These are phyloP conservation scores for Boletus rubescentipes DNA, from an alignment of 768 basidiomycete species.

Conservation along the genomic window DNA sequence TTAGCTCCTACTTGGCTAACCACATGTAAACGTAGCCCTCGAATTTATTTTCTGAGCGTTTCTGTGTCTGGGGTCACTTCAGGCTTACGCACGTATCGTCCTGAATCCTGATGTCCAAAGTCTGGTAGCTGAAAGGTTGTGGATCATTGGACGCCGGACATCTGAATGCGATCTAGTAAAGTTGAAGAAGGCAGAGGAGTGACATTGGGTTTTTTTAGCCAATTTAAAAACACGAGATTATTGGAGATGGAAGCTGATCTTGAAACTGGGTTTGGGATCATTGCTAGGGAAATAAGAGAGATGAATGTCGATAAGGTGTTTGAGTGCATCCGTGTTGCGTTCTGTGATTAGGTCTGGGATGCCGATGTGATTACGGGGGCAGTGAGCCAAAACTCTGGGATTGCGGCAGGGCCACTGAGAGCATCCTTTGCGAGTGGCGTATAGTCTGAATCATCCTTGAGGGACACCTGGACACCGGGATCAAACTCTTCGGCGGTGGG, in stretches of 20 bases:
- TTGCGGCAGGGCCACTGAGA: conserved; percentile 42
- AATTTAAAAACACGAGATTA: too few species aligned
- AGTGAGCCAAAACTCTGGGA: conserved; percentile 98
- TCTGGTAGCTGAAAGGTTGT: too few species aligned
- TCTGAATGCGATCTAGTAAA: too few species aligned
- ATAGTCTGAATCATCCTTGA: conserved; percentile 76
- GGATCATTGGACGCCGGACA: too few species aligned
- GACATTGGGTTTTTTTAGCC: too few species aligned
- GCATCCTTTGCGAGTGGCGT: conserved; percentile 55
- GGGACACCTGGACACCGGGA: conserved; percentile 68
- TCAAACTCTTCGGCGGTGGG: conserved; percentile 82
- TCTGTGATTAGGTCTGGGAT: conserved; percentile 90
- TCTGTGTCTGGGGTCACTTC: too few species aligned
- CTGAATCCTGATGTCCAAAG: too few species aligned
- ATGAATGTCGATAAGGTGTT: conserved; percentile 75
- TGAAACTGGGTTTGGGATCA: conserved; percentile 85
- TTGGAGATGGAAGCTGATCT: conserved; percentile 83
- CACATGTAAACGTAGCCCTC: too few species aligned
- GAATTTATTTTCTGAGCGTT: too few species aligned
- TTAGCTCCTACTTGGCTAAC: too few species aligned
- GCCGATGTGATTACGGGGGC: conserved; percentile 90
- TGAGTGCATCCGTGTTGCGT: conserved; percentile 84
- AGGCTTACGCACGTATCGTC: too few species aligned
- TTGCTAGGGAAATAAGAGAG: conserved; percentile 70
- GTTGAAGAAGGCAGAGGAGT: too few species aligned